A percentile compares a stretch with the other conserved stretches of the same genome.
Evolutionary conservation across 176 grass and related monocot species (phyloP).

Genomic region (Elaeis guineensis): DNA sequence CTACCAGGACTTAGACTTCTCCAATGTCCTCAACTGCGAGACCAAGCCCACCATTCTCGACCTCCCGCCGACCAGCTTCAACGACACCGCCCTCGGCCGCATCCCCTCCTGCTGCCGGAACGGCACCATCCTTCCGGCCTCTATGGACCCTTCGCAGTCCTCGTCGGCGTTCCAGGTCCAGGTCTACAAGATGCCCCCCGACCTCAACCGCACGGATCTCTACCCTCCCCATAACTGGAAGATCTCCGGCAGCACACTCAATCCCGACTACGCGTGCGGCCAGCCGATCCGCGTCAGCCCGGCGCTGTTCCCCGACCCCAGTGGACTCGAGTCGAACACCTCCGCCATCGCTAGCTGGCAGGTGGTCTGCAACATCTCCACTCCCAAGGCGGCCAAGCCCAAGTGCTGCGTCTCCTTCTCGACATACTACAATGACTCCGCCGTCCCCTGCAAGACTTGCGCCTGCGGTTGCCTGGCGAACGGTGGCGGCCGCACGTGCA

Average conservation of each 20-base stretch:
- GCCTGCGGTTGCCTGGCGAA: conserved; percentile 63
- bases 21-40: conserved; percentile 80
- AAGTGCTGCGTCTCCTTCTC: conserved; percentile 75
- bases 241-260: conserved; percentile 52
- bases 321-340: conserved; percentile 38
- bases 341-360: conserved; percentile 46
- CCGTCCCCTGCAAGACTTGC: conserved; percentile 13
- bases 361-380: conserved; percentile 56
- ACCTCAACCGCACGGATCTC: conserved; percentile 65
- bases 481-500: conserved; percentile 34
- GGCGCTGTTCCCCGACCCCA: conserved; percentile 54
- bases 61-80: conserved; percentile 59
- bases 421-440: conserved; percentile 48
- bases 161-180: conserved; percentile 90
- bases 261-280: conserved; percentile 65
- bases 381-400: conserved; percentile 6
- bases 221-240: conserved; percentile 60
- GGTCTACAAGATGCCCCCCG: conserved; percentile 92
- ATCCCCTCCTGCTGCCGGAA: conserved; percentile 77
- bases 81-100: conserved; percentile 55
- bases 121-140: conserved; percentile 75
- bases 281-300: conserved; percentile 51
- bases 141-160: conserved; percentile 72
- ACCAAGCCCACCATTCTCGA: conserved; percentile 53
- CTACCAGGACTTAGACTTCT: conserved; percentile 63